These are phyloP conservation scores for Linum lewisii DNA, from an alignment of 345 rosid genomes.

Conservation along the genomic window DNA sequence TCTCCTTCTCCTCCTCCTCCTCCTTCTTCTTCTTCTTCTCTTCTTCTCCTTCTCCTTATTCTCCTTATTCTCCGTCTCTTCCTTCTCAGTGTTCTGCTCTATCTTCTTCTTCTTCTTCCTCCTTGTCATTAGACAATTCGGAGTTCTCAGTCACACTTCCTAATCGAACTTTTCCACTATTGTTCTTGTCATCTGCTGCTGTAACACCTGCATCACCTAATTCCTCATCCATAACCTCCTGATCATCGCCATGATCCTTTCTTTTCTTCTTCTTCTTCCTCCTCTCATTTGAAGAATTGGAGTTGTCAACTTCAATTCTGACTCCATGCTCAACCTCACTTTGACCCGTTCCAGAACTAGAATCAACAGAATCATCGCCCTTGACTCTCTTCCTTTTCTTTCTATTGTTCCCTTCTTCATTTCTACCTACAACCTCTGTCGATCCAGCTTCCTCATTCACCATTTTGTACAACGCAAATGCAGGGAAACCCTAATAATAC, in stretches of 20 bases:
- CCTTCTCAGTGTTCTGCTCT: not conserved
- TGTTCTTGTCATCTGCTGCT: not conserved
- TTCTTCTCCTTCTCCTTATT: not conserved
- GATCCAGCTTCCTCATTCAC: not conserved
- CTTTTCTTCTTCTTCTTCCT: not conserved
- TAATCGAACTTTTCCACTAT: not conserved
- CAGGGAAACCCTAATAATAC: too few species aligned
- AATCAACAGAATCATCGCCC: not conserved
- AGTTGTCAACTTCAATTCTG: not conserved
- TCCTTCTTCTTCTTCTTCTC: not conserved
- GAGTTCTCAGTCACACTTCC: not conserved
- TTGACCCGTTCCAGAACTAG: not conserved
- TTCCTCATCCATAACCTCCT: not conserved
- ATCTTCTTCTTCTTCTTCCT: not conserved
- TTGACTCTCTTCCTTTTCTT: not conserved
- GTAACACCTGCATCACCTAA: not conserved
- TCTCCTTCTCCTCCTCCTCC: not conserved
- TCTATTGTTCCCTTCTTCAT: not conserved
- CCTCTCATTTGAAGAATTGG: not conserved
- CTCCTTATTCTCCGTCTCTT: too few species aligned
- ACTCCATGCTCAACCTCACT: not conserved
- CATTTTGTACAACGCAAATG: not conserved
- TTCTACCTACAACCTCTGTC: not conserved
- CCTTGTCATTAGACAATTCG: not conserved
- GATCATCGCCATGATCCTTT: not conserved